Evolutionary conservation across 106 monocot genomes (phyloP).

Genomic region (Dendrobium chrysotoxum): DNA sequence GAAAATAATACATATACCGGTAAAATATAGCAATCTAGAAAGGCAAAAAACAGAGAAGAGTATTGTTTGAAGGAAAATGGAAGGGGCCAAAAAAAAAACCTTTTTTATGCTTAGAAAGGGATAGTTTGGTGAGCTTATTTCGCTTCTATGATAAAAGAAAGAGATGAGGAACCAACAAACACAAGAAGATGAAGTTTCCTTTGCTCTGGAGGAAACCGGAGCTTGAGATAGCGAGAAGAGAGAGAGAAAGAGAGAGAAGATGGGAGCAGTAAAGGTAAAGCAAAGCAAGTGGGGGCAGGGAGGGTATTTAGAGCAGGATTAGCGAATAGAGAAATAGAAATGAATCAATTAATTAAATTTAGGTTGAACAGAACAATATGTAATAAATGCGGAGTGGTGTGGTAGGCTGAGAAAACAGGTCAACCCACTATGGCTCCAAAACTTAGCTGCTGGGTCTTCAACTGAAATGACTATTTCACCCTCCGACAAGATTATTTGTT

Average conservation of each 20-base stretch:
- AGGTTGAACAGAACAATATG: background rate
- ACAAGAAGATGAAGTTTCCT: background rate
- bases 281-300: constrained; percentile 7
- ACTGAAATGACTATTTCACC: background rate
- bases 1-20: background rate
- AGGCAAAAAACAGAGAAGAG: background rate
- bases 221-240: background rate
- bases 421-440: no score
- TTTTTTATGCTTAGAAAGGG: constrained; percentile 1
- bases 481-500: background rate
- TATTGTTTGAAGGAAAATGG: background rate
- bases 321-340: no score
- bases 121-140: background rate
- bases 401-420: no score
- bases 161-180: background rate
- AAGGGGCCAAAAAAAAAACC: background rate
- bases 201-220: constrained; percentile 9
- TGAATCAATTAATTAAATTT: no score
- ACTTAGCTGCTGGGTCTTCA: background rate
- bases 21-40: background rate
- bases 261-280: constrained; percentile 25
- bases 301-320: no score
- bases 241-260: constrained; percentile 8
- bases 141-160: constrained; percentile 4
- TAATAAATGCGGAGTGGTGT: background rate